phyloP scores from a whole-genome alignment of 1,284 basidiomycete genomes.

The Cystobasidium sp. region DNA sequence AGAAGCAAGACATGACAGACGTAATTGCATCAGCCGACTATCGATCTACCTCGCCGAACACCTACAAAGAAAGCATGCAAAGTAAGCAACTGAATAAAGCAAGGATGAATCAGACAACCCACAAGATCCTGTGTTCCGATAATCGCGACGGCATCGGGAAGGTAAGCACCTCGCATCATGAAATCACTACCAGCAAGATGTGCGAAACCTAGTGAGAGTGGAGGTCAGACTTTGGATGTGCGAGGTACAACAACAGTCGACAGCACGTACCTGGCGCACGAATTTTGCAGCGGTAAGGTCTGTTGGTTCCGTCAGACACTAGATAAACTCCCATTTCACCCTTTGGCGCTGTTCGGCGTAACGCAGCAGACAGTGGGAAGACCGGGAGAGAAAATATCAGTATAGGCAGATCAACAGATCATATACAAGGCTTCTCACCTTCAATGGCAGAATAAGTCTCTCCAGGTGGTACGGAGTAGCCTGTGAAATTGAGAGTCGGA shows the following conservation, averaged over 20 bases:
- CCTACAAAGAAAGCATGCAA: slow-evolving; percentile 52
- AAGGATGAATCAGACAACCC: slow-evolving; percentile 6
- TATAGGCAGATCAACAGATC: slow-evolving; percentile 56
- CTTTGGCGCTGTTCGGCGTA: neutral
- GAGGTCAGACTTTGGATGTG: neutral
- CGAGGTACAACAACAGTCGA: neutral
- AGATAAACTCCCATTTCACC: slow-evolving; percentile 74
- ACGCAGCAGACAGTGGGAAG: neutral
- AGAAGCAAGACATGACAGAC: neutral
- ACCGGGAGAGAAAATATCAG: neutral
- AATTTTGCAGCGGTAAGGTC: slow-evolving; percentile 92
- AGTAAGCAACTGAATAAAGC: neutral
- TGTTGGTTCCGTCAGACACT: slow-evolving; percentile 88
- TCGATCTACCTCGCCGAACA: slow-evolving; percentile 71
- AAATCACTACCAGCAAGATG: slow-evolving; percentile 91
- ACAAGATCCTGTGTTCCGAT: slow-evolving; percentile 82
- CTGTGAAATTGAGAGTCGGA: slow-evolving; percentile 73
- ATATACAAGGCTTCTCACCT: slow-evolving; percentile 92
- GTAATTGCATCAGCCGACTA: slow-evolving; percentile 12
- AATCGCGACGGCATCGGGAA: slow-evolving; percentile 78
- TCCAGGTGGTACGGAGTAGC: slow-evolving; percentile 94
- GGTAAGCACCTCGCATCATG: slow-evolving; percentile 70
- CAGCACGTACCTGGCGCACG: slow-evolving; percentile 65
- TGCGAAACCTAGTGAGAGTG: slow-evolving; percentile 71
- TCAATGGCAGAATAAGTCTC: slow-evolving; percentile 98